phyloP scores from a whole-genome alignment of 345 rosid species.

The Lumnitzera racemosa region DNA sequence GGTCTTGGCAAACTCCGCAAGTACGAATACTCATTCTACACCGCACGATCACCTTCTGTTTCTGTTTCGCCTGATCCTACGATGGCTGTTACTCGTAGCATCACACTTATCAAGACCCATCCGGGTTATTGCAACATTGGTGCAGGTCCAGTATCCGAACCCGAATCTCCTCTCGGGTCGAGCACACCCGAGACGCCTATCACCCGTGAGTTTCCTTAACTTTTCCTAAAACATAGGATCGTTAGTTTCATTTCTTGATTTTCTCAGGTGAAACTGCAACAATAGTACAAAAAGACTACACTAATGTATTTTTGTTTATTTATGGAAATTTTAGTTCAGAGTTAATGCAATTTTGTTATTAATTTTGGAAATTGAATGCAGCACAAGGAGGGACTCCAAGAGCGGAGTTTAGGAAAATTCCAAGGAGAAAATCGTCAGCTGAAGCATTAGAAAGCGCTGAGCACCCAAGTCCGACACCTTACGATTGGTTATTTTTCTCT shows the following conservation, averaged over 20 bases:
- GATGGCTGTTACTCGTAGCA: slow-evolving; percentile 49
- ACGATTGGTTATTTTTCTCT: slow-evolving; percentile 42
- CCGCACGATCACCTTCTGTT: slow-evolving; percentile 7
- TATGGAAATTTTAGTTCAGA: too few species aligned
- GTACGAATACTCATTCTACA: slow-evolving; percentile 14
- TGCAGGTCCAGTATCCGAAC: slow-evolving; percentile 26
- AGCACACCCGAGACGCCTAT: slow-evolving; percentile 42
- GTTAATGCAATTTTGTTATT: slow-evolving; percentile 11
- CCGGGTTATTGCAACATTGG: slow-evolving; percentile 21
- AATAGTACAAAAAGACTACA: too few species aligned
- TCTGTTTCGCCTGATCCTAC: neutral
- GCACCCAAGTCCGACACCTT: slow-evolving; percentile 45
- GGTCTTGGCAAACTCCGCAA: slow-evolving; percentile 10
- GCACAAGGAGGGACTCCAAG: slow-evolving; percentile 42
- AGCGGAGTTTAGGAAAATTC: slow-evolving; percentile 33
- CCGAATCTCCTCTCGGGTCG: slow-evolving; percentile 31
- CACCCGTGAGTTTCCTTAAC: slow-evolving; percentile 29
- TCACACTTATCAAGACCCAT: slow-evolving; percentile 37
- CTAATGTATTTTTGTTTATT: too few species aligned
- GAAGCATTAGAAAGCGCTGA: slow-evolving; percentile 25
- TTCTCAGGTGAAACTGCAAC: too few species aligned
- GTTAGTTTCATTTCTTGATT: too few species aligned
- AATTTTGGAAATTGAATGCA: slow-evolving; percentile 17
- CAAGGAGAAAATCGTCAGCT: slow-evolving; percentile 25
- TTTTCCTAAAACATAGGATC: neutral